Conservation (phyloP, 108 stramenopile species). For the Seminavis robusta region DNA sequence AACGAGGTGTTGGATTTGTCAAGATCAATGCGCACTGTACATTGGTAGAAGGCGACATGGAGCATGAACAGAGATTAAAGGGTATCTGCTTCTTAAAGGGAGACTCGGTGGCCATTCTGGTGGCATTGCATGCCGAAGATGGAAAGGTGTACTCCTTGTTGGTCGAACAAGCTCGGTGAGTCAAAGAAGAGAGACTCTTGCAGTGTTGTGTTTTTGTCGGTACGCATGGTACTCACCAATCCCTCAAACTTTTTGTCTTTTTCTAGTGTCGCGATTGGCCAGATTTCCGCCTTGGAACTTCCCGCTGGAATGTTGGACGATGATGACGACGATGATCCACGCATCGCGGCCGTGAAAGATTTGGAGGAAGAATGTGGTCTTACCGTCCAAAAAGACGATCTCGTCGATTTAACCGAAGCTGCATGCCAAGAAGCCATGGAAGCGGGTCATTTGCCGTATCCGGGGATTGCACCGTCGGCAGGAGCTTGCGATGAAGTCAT, state of each 20-base stretch:
- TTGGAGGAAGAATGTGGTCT: conserved; percentile 26
- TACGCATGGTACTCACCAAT: not conserved
- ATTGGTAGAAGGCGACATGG: not conserved
- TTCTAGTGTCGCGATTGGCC: conserved; percentile 14
- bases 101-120: conserved; percentile 14
- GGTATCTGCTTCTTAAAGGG: conserved; percentile 26
- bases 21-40: conserved; percentile 16
- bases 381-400: conserved; percentile 5
- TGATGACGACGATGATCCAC: not conserved
- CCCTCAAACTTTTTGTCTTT: not conserved
- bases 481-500: conserved; percentile 26
- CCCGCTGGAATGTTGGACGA: conserved; percentile 27
- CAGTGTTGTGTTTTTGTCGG: too few relatives aligned
- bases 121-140: conserved; percentile 9
- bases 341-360: conserved; percentile 12
- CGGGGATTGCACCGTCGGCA: conserved; percentile 12
- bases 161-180: conserved; percentile 25
- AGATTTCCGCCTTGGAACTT: conserved; percentile 14
- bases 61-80: not conserved
- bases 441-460: conserved; percentile 7
- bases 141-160: conserved; percentile 12
- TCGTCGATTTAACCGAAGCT: conserved; percentile 17
- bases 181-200: too few relatives aligned
- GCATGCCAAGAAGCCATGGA: conserved; percentile 6
- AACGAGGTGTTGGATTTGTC: conserved; percentile 20